These are phyloP conservation scores for Boehmeria nivea DNA, from an alignment of 306 rosid genomes.

Conservation along the genomic window DNA sequence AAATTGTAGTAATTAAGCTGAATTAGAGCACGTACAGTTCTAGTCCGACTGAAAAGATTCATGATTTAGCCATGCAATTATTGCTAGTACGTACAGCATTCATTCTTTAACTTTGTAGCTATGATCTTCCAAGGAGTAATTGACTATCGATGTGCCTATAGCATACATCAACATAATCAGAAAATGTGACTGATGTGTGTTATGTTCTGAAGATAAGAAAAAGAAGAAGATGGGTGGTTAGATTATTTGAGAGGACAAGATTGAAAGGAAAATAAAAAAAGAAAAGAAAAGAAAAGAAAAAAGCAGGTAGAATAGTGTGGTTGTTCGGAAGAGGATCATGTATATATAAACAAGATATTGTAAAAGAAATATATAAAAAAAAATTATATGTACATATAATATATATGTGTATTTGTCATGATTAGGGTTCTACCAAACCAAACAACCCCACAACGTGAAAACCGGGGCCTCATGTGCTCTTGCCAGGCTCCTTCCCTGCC, in stretches of 20 bases:
- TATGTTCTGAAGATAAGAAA: constrained; percentile 2
- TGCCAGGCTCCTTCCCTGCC: constrained; percentile 25
- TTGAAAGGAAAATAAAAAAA: neutral
- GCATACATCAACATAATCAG: constrained; percentile 23
- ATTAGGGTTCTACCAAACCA: constrained; percentile 51
- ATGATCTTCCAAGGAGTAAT: too few relatives aligned
- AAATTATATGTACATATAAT: too few relatives aligned
- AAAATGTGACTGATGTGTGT: constrained; percentile 25
- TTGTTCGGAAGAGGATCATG: neutral
- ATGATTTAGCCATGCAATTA: too few relatives aligned
- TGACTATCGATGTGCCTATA: too few relatives aligned
- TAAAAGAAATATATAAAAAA: constrained; percentile 4
- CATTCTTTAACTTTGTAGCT: too few relatives aligned
- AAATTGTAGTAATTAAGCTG: too few relatives aligned
- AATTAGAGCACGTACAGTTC: too few relatives aligned
- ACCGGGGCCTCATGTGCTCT: constrained; percentile 43
- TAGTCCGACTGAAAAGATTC: too few relatives aligned
- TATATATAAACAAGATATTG: constrained; percentile 13
- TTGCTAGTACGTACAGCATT: too few relatives aligned
- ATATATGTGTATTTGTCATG: constrained; percentile 7
- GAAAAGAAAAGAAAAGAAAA: neutral
- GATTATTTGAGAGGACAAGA: constrained; percentile 16
- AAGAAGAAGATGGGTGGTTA: neutral
- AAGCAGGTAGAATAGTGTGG: constrained; percentile 19
- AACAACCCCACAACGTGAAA: constrained; percentile 48